phyloP scores from a whole-genome alignment of 2,329 filamentous ascomycete species.

The Cercospora sojina region DNA sequence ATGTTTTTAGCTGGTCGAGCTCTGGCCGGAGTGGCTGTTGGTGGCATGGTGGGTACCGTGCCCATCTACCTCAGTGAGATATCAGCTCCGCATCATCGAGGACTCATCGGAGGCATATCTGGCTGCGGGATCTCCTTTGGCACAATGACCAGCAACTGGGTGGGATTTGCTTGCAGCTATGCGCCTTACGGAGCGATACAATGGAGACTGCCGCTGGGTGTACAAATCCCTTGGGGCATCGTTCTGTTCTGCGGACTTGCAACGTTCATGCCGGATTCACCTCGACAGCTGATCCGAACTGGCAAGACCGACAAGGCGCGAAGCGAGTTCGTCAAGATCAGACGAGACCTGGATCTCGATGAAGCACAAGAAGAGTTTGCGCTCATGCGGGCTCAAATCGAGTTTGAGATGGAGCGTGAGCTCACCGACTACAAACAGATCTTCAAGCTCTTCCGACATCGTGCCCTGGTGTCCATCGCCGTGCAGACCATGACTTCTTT shows the following conservation, averaged over 20 bases:
- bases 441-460: conserved; percentile 53
- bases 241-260: conserved; percentile 55
- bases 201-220: conserved; percentile 56
- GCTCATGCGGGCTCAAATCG: conserved; percentile 50
- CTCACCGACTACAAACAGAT: conserved; percentile 54
- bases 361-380: conserved; percentile 54
- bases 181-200: conserved; percentile 54
- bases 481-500: conserved; percentile 59
- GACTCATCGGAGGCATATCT: conserved; percentile 52
- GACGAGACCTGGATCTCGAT: conserved; percentile 47
- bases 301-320: conserved; percentile 53
- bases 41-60: conserved; percentile 46
- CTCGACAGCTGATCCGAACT: conserved; percentile 53
- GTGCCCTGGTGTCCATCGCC: conserved; percentile 54
- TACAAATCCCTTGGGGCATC: conserved; percentile 58
- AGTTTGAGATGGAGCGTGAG: conserved; percentile 59
- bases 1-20: conserved; percentile 36
- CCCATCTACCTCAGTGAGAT: conserved; percentile 59
- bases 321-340: conserved; percentile 50
- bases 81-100: conserved; percentile 46
- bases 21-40: conserved; percentile 35
- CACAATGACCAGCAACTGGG: conserved; percentile 59
- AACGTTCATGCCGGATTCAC: conserved; percentile 59
- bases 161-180: conserved; percentile 56
- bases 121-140: conserved; percentile 58